These are phyloP conservation scores for Ramularia endophylla DNA, from an alignment of 2,329 filamentous ascomycete genomes.

Conservation along the genomic window DNA sequence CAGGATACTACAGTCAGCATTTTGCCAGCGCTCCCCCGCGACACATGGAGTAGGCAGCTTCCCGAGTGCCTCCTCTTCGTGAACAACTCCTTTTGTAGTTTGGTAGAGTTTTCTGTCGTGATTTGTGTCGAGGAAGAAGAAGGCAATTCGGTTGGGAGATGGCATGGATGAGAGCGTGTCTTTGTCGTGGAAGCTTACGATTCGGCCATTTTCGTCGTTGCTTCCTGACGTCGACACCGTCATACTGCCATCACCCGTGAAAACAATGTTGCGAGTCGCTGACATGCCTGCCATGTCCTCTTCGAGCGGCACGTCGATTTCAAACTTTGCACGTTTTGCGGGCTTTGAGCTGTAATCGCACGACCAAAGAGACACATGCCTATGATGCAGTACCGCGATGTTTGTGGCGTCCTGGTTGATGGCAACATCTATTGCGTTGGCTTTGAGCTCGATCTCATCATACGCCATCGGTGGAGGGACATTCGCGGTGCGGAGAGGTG, in stretches of 20 bases:
- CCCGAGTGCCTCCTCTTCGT: conserved; percentile 9
- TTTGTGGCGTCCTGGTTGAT: conserved; percentile 59
- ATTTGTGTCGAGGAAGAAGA: conserved; percentile 13
- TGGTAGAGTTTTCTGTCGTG: conserved; percentile 18
- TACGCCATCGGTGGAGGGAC: conserved; percentile 90
- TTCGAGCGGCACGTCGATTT: conserved; percentile 11
- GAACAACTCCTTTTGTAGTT: conserved; percentile 3
- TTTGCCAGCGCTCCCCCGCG: conserved; percentile 29
- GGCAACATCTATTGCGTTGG: conserved; percentile 66
- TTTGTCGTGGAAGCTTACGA: neutral
- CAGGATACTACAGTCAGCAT: conserved; percentile 35
- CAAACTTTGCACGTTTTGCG: conserved; percentile 32
- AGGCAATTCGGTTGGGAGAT: neutral
- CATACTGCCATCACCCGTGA: conserved; percentile 36
- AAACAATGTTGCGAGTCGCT: conserved; percentile 41
- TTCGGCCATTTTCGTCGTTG: conserved; percentile 12
- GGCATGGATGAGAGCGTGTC: neutral
- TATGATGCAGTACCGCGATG: conserved; percentile 66
- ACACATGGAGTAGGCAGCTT: conserved; percentile 23
- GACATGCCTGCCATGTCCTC: conserved; percentile 4
- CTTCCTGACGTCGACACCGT: conserved; percentile 25
- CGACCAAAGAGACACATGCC: conserved; percentile 61
- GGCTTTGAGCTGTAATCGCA: conserved; percentile 59
- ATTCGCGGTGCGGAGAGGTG: conserved; percentile 75
- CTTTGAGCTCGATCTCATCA: conserved; percentile 60